Evolutionary conservation across 495 filamentous ascomycete genomes (phyloP).

Genomic region (Talaromyces adpressus): DNA sequence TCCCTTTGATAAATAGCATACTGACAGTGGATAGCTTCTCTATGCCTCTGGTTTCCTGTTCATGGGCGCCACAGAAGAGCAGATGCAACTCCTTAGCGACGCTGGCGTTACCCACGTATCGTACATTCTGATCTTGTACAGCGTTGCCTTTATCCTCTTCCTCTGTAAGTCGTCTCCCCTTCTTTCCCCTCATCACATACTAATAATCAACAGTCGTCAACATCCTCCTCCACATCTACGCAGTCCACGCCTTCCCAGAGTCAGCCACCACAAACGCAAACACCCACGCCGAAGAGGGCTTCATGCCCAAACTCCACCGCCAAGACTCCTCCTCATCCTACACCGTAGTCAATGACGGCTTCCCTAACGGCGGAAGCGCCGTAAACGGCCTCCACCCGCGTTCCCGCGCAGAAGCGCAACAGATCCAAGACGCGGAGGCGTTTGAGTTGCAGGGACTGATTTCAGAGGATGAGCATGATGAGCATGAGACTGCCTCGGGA

Average conservation of each 20-base stretch:
- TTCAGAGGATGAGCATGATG: conserved; percentile 61
- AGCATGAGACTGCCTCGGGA: background rate
- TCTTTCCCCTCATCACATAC: background rate
- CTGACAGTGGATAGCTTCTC: conserved; percentile 57
- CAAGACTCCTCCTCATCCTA: conserved; percentile 4
- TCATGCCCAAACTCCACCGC: conserved; percentile 3
- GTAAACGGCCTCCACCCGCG: conserved; percentile 55
- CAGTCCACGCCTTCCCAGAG: conserved; percentile 51
- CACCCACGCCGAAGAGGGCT: conserved; percentile 2
- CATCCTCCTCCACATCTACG: conserved; percentile 78
- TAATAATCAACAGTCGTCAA: conserved; percentile 49
- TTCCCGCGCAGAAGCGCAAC: conserved; percentile 41
- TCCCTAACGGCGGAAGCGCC: conserved; percentile 15
- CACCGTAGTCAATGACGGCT: conserved; percentile 4
- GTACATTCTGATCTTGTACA: conserved; percentile 86
- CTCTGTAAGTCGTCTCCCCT: conserved; percentile 51
- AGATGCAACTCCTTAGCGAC: conserved; percentile 69
- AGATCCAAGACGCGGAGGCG: conserved; percentile 68
- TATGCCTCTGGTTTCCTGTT: conserved; percentile 94
- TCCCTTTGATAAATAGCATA: background rate
- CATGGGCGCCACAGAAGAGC: conserved; percentile 95
- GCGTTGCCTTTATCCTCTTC: conserved; percentile 82
- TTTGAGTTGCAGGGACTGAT: conserved; percentile 90
- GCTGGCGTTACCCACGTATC: conserved; percentile 80
- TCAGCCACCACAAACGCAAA: conserved; percentile 15